These are phyloP conservation scores for Auriculariales sp. DNA, from an alignment of 768 basidiomycete species.

Conservation along the genomic window DNA sequence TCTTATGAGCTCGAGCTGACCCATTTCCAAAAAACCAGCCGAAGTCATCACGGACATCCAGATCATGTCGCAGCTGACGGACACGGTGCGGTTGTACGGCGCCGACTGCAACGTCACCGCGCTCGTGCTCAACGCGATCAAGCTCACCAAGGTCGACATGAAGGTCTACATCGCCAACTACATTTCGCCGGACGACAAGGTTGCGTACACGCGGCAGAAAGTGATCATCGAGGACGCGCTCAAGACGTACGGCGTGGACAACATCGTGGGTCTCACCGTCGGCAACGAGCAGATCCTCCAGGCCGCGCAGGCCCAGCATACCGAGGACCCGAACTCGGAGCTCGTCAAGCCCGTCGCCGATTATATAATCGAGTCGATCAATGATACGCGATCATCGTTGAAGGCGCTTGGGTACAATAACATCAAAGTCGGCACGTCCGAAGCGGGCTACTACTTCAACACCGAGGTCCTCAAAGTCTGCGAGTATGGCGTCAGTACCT, in stretches of 20 bases:
- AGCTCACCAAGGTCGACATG: conserved; percentile 79
- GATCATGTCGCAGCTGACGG: conserved; percentile 76
- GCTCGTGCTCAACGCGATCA: conserved; percentile 66
- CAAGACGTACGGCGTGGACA: background rate
- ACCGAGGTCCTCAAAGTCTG: conserved; percentile 42
- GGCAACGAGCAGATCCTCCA: background rate
- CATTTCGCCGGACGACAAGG: conserved; percentile 55
- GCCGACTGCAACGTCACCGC: conserved; percentile 23
- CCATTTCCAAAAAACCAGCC: conserved; percentile 15
- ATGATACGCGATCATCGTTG: conserved; percentile 23
- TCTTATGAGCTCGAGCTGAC: background rate
- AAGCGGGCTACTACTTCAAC: conserved; percentile 80
- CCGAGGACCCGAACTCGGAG: conserved; percentile 7
- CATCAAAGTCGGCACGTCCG: conserved; percentile 66
- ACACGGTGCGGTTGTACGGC: conserved; percentile 24
- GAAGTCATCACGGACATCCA: conserved; percentile 59
- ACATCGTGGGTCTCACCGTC: conserved; percentile 43
- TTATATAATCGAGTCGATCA: conserved; percentile 52
- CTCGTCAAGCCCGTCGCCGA: conserved; percentile 43
- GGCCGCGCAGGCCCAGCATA: background rate
- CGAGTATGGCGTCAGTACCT: conserved; percentile 66
- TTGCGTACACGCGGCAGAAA: conserved; percentile 12
- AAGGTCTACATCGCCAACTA: conserved; percentile 66
- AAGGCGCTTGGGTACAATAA: conserved; percentile 38
- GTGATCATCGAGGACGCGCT: background rate